A percentile compares a stretch with the other conserved stretches of the same genome.
These are phyloP conservation scores for Tagetes erecta DNA, from an alignment of 129 eudicot species.

Conservation along the genomic window DNA sequence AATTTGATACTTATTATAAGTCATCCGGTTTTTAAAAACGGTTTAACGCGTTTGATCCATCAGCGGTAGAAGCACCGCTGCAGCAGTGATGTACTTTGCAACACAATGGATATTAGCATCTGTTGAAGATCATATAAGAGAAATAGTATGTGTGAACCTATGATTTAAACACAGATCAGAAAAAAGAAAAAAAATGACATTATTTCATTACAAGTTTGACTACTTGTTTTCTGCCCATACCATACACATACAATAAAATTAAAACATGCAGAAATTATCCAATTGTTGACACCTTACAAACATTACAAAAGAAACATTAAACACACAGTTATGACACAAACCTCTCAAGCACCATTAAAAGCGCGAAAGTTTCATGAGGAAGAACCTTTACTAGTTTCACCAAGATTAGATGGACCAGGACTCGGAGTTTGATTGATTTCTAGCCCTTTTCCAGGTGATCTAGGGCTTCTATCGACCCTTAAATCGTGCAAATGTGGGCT, in stretches of 20 bases:
- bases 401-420: constrained; percentile 56
- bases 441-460: constrained; percentile 43
- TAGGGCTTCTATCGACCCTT: constrained; percentile 48
- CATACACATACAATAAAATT: constrained; percentile 25
- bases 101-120: too few relatives aligned
- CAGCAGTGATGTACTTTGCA: too few relatives aligned
- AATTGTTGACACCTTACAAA: constrained; percentile 24
- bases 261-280: constrained; percentile 24
- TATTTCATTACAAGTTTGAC: constrained; percentile 16
- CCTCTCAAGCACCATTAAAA: constrained; percentile 56
- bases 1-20: too few relatives aligned
- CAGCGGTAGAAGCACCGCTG: too few relatives aligned
- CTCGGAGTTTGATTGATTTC: constrained; percentile 66
- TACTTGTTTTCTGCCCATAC: constrained; percentile 42
- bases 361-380: constrained; percentile 41
- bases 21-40: too few relatives aligned
- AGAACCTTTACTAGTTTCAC: constrained; percentile 47
- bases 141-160: not conserved
- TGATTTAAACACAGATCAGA: not conserved
- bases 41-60: too few relatives aligned
- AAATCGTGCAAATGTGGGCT: constrained; percentile 43
- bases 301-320: constrained; percentile 28
- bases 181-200: not conserved
- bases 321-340: constrained; percentile 20
- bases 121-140: not conserved